Percentiles rank a stretch among this genome's conserved stretches.
Evolutionary conservation across 2,329 filamentous ascomycete species (phyloP).

Genomic region (Volutella citrinella): DNA sequence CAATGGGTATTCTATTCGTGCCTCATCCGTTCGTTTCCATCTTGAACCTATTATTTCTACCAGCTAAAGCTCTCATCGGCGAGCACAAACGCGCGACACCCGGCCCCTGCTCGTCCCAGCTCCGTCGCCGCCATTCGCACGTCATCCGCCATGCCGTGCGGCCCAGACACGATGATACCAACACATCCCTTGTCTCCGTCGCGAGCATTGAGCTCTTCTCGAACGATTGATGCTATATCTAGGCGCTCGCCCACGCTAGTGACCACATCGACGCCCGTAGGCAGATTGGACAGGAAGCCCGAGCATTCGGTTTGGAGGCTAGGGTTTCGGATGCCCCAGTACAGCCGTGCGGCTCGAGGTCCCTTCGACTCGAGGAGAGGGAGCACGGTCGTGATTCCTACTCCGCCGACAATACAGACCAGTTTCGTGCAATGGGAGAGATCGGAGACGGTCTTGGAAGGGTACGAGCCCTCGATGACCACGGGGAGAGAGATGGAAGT

Average conservation of each 20-base stretch:
- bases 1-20: too few species aligned
- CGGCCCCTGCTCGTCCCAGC: slow-evolving; percentile 14
- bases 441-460: slow-evolving; percentile 16
- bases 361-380: slow-evolving; percentile 19
- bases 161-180: slow-evolving; percentile 28
- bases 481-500: slow-evolving; percentile 17
- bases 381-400: slow-evolving; percentile 30
- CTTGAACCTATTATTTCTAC: too few species aligned
- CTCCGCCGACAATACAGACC: slow-evolving; percentile 31
- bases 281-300: slow-evolving; percentile 13
- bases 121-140: slow-evolving; percentile 21
- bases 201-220: slow-evolving; percentile 13
- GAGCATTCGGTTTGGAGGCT: slow-evolving; percentile 14
- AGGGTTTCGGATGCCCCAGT: slow-evolving; percentile 23
- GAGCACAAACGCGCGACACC: slow-evolving; percentile 20
- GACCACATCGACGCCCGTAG: slow-evolving; percentile 16
- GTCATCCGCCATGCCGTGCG: slow-evolving; percentile 28
- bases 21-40: too few species aligned
- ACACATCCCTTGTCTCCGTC: slow-evolving; percentile 14
- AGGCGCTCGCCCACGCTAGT: slow-evolving; percentile 21
- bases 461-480: slow-evolving; percentile 27
- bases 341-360: slow-evolving; percentile 15
- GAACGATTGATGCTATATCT: slow-evolving; percentile 19
- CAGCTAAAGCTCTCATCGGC: slow-evolving; percentile 26
- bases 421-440: slow-evolving; percentile 23